Evolutionary conservation across 129 eudicot genomes (phyloP).

Genomic region (Pittosporum tobira): DNA sequence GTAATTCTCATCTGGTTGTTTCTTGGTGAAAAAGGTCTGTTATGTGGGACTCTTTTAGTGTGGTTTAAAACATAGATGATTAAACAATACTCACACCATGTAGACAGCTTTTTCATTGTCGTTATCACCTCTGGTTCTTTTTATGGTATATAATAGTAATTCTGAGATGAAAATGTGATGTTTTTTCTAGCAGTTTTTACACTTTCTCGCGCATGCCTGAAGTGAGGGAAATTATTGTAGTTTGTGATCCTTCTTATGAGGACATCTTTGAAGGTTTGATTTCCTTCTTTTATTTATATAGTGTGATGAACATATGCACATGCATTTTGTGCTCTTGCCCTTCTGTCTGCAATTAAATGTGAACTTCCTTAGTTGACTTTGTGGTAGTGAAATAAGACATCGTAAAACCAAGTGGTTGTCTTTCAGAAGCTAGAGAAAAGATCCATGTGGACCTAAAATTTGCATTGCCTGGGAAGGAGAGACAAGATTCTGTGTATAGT

Average conservation of each 20-base stretch:
- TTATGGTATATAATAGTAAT: neutral
- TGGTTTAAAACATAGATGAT: neutral
- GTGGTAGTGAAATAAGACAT: neutral
- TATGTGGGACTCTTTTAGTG: neutral
- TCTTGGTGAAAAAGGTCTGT: neutral
- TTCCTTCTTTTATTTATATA: neutral
- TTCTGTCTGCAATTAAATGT: neutral
- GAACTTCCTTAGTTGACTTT: neutral
- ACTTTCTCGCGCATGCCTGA: constrained; percentile 81
- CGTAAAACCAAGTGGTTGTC: constrained; percentile 6
- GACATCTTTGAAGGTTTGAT: constrained; percentile 86
- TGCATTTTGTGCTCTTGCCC: neutral
- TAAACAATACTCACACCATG: neutral
- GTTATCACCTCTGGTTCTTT: neutral
- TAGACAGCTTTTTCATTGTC: neutral
- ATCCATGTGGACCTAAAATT: constrained; percentile 65
- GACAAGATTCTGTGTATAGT: constrained; percentile 97
- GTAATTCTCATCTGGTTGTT: neutral
- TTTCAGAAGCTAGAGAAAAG: constrained; percentile 52
- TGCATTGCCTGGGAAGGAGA: constrained; percentile 96
- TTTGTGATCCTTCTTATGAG: constrained; percentile 92
- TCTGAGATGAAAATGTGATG: constrained; percentile 6
- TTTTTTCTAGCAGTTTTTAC: constrained; percentile 64
- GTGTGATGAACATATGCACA: neutral
- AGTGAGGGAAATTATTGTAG: constrained; percentile 95